These are phyloP conservation scores for Tulasnella sp. DNA, from an alignment of 768 basidiomycete species.

Conservation along the genomic window DNA sequence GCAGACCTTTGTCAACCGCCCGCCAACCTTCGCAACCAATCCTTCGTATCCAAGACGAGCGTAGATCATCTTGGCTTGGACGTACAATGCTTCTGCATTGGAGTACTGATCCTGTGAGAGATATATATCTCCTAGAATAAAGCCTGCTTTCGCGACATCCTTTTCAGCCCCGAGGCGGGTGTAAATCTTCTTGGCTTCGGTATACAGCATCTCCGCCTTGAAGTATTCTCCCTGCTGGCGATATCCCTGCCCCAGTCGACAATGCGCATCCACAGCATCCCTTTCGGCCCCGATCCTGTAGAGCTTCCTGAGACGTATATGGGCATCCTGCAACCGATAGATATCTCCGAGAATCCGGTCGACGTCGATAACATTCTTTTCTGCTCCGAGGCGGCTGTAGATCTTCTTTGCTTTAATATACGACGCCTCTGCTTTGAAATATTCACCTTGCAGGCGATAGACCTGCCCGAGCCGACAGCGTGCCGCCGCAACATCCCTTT, in stretches of 20 bases:
- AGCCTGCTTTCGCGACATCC: not conserved
- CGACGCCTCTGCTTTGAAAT: not conserved
- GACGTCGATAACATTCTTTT: not conserved
- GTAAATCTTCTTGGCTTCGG: not conserved
- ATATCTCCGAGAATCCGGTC: not conserved
- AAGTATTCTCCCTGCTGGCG: not conserved
- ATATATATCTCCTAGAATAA: too few relatives aligned
- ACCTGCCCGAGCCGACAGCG: not conserved
- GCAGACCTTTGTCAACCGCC: too few relatives aligned
- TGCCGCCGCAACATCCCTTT: not conserved
- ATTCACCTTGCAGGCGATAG: not conserved
- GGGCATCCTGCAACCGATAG: not conserved
- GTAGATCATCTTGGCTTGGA: too few relatives aligned
- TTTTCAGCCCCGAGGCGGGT: not conserved
- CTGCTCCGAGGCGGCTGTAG: not conserved
- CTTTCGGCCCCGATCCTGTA: not conserved
- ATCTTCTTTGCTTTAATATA: not conserved
- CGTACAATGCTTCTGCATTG: too few relatives aligned
- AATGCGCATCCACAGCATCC: not conserved
- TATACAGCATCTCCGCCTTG: not conserved
- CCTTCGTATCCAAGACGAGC: too few relatives aligned
- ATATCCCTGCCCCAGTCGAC: not conserved
- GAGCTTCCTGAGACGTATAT: not conserved
- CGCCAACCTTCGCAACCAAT: too few relatives aligned
- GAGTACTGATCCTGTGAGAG: too few relatives aligned